A percentile compares a stretch with the other conserved stretches of the same genome.
Evolutionary conservation across 257 asterid species (phyloP).

Genomic region (Gentiana straminea): DNA sequence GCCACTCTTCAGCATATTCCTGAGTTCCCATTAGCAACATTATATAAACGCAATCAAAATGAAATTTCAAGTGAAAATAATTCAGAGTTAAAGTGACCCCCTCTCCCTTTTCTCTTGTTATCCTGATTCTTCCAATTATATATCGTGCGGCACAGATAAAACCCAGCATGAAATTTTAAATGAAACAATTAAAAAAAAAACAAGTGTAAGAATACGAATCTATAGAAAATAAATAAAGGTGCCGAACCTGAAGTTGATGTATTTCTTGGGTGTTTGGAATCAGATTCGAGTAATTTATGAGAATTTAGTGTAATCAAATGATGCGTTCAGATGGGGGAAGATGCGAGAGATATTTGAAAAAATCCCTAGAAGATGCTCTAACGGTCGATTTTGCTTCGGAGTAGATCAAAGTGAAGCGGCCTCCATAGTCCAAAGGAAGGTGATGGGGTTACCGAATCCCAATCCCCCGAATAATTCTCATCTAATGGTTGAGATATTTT

Average conservation of each 20-base stretch:
- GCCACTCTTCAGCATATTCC: constrained; percentile 6
- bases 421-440: no score
- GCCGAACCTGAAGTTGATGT: background rate
- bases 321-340: background rate
- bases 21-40: background rate
- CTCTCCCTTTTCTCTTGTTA: background rate
- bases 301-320: background rate
- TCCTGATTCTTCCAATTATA: constrained; percentile 9
- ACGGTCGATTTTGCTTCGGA: constrained; percentile 7
- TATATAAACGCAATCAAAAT: background rate
- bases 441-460: no score
- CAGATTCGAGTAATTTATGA: constrained; percentile 4
- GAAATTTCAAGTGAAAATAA: no score
- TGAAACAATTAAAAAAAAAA: background rate
- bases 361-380: background rate
- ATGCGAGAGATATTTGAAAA: background rate
- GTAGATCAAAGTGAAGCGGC: no score
- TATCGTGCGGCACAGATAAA: background rate
- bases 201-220: background rate
- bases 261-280: background rate
- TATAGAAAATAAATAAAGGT: background rate
- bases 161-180: background rate
- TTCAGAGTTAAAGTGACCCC: constrained; percentile 8
- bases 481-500: no score
- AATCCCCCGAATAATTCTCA: no score